phyloP scores from a whole-genome alignment of 2,329 filamentous ascomycete genomes.

The Basipetospora chlamydospora region DNA sequence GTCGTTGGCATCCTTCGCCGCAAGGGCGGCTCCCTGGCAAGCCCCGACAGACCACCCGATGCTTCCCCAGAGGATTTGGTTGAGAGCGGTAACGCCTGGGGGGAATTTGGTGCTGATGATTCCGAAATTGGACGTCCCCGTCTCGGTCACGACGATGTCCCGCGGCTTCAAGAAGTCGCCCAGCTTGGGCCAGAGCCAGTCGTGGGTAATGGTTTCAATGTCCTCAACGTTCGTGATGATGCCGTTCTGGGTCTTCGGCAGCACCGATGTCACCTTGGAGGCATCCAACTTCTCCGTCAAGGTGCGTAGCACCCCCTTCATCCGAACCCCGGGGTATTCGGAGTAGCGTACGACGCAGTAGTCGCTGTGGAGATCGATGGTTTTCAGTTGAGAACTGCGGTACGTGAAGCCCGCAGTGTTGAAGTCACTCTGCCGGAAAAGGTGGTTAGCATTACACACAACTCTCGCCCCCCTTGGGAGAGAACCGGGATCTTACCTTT shows the following conservation, averaged over 20 bases:
- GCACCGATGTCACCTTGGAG: conserved; percentile 34
- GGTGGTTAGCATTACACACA: neutral
- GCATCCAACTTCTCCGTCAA: conserved; percentile 46
- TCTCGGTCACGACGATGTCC: conserved; percentile 76
- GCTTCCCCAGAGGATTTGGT: conserved; percentile 61
- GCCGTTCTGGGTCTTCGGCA: neutral
- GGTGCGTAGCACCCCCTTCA: conserved; percentile 64
- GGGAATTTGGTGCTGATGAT: conserved; percentile 79
- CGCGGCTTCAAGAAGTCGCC: conserved; percentile 56
- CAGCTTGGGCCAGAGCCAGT: conserved; percentile 64
- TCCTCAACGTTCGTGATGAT: conserved; percentile 1
- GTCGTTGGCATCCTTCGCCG: conserved; percentile 45
- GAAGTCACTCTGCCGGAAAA: conserved; percentile 47
- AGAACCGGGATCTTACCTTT: conserved; percentile 20
- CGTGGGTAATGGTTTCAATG: conserved; percentile 43
- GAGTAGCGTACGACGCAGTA: conserved; percentile 62
- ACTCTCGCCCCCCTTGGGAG: too few species aligned
- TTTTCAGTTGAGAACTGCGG: conserved; percentile 58
- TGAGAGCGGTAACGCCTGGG: conserved; percentile 60
- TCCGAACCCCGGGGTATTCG: conserved; percentile 61
- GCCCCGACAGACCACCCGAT: conserved; percentile 48
- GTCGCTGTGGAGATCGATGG: conserved; percentile 68
- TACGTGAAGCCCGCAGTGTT: conserved; percentile 77
- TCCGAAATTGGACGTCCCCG: conserved; percentile 77
- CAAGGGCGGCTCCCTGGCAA: conserved; percentile 54